A percentile compares a stretch with the other conserved stretches of the same genome.
These are phyloP conservation scores for Ustilago crameri DNA, from an alignment of 1,284 basidiomycete genomes.

Conservation along the genomic window DNA sequence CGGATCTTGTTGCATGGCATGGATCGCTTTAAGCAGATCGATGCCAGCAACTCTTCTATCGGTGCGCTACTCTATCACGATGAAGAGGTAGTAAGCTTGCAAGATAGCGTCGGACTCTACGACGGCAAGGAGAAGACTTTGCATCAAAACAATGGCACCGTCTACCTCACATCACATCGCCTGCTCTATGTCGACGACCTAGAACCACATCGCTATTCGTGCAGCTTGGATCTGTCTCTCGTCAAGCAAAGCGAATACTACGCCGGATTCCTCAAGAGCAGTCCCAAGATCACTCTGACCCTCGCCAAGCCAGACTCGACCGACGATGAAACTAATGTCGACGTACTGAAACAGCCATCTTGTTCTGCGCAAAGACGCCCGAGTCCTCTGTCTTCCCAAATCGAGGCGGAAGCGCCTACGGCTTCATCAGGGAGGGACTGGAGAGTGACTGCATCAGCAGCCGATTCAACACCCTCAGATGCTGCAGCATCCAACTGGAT, in stretches of 20 bases:
- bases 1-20: constrained; percentile 30
- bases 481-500: constrained; percentile 45
- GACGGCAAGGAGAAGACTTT: constrained; percentile 79
- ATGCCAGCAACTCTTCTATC: constrained; percentile 56
- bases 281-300: constrained; percentile 84
- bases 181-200: constrained; percentile 82
- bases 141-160: constrained; percentile 77
- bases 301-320: constrained; percentile 25
- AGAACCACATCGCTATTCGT: constrained; percentile 69
- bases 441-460: constrained; percentile 33
- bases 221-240: constrained; percentile 73
- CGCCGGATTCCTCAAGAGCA: constrained; percentile 88
- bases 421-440: constrained; percentile 35
- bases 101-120: constrained; percentile 63
- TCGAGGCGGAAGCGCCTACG: constrained; percentile 3
- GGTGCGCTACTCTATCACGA: constrained; percentile 53
- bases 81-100: constrained; percentile 60
- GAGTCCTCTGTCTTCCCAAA: constrained; percentile 12
- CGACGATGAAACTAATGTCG: constrained; percentile 24
- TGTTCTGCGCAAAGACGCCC: constrained; percentile 23
- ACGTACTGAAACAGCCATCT: constrained; percentile 24
- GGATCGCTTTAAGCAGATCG: constrained; percentile 61
- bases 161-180: constrained; percentile 85
- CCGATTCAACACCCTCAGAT: constrained; percentile 27
- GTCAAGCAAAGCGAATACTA: constrained; percentile 88